phyloP scores from a whole-genome alignment of 106 monocot genomes.

The Dioscorea alata region DNA sequence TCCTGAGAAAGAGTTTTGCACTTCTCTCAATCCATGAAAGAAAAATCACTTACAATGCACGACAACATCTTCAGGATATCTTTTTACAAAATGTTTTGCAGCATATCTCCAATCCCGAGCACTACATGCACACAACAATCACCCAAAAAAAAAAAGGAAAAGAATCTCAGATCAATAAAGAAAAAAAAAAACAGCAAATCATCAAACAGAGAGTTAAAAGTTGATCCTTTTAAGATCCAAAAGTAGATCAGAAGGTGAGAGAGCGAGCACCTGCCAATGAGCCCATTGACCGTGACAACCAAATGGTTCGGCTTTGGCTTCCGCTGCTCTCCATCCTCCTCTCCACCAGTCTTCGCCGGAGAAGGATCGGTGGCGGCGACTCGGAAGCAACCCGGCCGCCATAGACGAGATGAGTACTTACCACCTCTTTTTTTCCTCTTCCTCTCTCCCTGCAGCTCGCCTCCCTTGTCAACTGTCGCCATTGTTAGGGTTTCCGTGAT shows the following conservation, averaged over 20 bases:
- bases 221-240: neutral
- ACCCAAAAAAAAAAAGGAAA: neutral
- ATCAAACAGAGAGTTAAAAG: neutral
- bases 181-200: neutral
- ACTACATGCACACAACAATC: constrained; percentile 27
- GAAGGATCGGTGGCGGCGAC: neutral
- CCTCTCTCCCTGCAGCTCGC: neutral
- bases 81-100: constrained; percentile 76
- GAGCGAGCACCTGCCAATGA: constrained; percentile 55
- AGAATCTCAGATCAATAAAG: neutral
- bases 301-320: constrained; percentile 57
- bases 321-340: neutral
- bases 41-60: constrained; percentile 63
- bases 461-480: constrained; percentile 3
- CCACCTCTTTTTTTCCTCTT: neutral
- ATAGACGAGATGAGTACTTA: constrained; percentile 4
- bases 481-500: too few relatives aligned
- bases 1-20: too few relatives aligned
- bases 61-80: constrained; percentile 62
- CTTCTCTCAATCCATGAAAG: neutral
- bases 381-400: constrained; percentile 21
- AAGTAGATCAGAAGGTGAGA: neutral
- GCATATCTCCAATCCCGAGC: constrained; percentile 80
- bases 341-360: constrained; percentile 2
- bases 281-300: constrained; percentile 80